phyloP scores from a whole-genome alignment of 129 eudicot species.

The Centrapalus pauciflorus region DNA sequence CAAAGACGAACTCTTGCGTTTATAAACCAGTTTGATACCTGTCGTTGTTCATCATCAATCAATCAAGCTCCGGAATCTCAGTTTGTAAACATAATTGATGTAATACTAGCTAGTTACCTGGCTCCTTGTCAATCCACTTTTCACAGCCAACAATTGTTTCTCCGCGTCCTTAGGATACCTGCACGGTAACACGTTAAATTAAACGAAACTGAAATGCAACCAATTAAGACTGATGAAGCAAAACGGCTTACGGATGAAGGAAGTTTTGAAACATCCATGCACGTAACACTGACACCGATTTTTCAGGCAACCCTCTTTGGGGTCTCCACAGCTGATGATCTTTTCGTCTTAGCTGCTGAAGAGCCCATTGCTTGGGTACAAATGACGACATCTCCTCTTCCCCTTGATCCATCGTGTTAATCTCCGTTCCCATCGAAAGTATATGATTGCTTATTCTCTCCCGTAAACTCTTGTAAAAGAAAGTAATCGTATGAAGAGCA shows the following conservation, averaged over 20 bases:
- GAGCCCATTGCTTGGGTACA: slow-evolving; percentile 87
- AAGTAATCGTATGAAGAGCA: slow-evolving; percentile 68
- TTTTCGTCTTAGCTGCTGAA: slow-evolving; percentile 74
- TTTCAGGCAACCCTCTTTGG: slow-evolving; percentile 95
- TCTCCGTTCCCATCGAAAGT: slow-evolving; percentile 52
- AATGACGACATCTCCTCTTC: slow-evolving; percentile 52
- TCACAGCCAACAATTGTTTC: slow-evolving; percentile 90
- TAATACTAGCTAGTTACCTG: slow-evolving; percentile 46
- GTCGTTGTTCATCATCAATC: slow-evolving; percentile 2
- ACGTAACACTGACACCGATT: slow-evolving; percentile 81
- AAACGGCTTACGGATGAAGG: slow-evolving; percentile 86
- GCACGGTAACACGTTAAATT: slow-evolving; percentile 5
- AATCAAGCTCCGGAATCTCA: not conserved
- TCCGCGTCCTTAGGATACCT: slow-evolving; percentile 98
- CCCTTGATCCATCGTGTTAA: slow-evolving; percentile 24
- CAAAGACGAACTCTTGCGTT: slow-evolving; percentile 90
- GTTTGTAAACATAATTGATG: not conserved
- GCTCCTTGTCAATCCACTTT: slow-evolving; percentile 87
- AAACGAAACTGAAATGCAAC: not conserved
- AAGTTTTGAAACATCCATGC: slow-evolving; percentile 99
- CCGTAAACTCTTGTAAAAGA: slow-evolving; percentile 64
- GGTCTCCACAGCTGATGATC: slow-evolving; percentile 95
- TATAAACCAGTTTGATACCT: slow-evolving; percentile 93
- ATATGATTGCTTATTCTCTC: slow-evolving; percentile 81
- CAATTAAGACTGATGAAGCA: not conserved